Conservation (phyloP, 192 early-diverging fungal genomes). For the Haplosporangium gracile region DNA sequence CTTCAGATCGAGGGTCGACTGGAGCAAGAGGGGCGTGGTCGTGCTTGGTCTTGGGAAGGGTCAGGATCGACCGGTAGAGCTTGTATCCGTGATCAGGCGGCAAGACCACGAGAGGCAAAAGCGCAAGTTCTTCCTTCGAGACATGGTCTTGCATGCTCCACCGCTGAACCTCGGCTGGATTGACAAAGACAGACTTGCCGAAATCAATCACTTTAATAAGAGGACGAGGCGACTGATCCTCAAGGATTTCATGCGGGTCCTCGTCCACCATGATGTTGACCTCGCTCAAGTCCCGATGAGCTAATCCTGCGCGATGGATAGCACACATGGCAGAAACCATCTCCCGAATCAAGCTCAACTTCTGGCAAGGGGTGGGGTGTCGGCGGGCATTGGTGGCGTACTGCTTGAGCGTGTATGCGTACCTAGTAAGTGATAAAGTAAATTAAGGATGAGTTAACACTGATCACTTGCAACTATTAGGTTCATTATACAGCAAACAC, state of each 20-base stretch:
- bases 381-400: slow-evolving; percentile 67
- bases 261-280: slow-evolving; percentile 74
- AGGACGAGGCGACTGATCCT: slow-evolving; percentile 61
- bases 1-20: slow-evolving; percentile 66
- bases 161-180: slow-evolving; percentile 56
- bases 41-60: slow-evolving; percentile 63
- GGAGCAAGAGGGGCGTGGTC: slow-evolving; percentile 60
- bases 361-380: slow-evolving; percentile 66
- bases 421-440: slow-evolving; percentile 37
- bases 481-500: not conserved
- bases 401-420: slow-evolving; percentile 67
- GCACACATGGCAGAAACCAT: slow-evolving; percentile 67
- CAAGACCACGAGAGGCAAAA: slow-evolving; percentile 63
- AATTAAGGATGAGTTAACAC: not conserved
- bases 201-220: slow-evolving; percentile 71
- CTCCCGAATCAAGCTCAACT: slow-evolving; percentile 63
- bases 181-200: slow-evolving; percentile 71
- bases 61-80: slow-evolving; percentile 69
- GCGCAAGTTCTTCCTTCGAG: slow-evolving; percentile 58
- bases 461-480: not conserved
- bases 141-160: slow-evolving; percentile 61
- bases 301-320: slow-evolving; percentile 66
- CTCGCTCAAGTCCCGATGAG: slow-evolving; percentile 71
- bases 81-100: slow-evolving; percentile 72
- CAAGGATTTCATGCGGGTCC: slow-evolving; percentile 49